Conservation (phyloP, 768 basidiomycete species). For the Tylopilus intermedius region DNA sequence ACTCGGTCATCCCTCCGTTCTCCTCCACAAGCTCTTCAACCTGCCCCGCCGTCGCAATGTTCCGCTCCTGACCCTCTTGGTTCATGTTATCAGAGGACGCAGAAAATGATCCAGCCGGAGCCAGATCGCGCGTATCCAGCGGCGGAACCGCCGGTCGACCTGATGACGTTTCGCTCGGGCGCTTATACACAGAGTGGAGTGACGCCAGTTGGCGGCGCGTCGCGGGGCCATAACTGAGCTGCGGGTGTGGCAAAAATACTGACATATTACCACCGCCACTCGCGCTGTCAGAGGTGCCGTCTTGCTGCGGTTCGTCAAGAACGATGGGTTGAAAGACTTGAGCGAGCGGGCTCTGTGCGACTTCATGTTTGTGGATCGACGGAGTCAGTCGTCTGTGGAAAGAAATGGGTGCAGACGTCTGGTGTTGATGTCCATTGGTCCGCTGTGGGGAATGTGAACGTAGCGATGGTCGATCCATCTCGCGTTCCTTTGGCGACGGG, state of each 20-base stretch:
- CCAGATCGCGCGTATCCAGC: slow-evolving; percentile 25
- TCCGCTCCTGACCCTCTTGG: neutral
- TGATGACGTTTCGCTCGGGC: slow-evolving; percentile 11
- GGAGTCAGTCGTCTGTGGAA: slow-evolving; percentile 21
- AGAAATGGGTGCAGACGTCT: slow-evolving; percentile 10
- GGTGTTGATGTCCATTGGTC: slow-evolving; percentile 9
- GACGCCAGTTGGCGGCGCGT: slow-evolving; percentile 38
- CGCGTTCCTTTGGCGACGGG: slow-evolving; percentile 21
- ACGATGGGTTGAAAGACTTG: slow-evolving; percentile 68
- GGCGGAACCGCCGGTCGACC: slow-evolving; percentile 13
- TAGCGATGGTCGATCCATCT: slow-evolving; percentile 1
- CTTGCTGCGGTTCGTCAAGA: slow-evolving; percentile 42
- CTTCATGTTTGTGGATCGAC: slow-evolving; percentile 19
- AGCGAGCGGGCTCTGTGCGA: slow-evolving; percentile 53
- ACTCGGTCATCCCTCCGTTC: slow-evolving; percentile 24
- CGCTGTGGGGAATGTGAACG: slow-evolving; percentile 9
- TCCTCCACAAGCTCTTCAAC: slow-evolving; percentile 26
- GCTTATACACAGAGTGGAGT: slow-evolving; percentile 22
- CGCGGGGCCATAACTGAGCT: slow-evolving; percentile 36
- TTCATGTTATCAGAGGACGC: slow-evolving; percentile 23
- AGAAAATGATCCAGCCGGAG: slow-evolving; percentile 18
- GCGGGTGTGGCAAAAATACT: slow-evolving; percentile 5
- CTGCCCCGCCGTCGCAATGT: slow-evolving; percentile 24
- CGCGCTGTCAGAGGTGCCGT: slow-evolving; percentile 22
- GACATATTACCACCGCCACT: slow-evolving; percentile 7